Evolutionary conservation across 805 yeast genomes (phyloP), one percentile per base, ranked within the genome.

Genomic region (Starmerella bacillaris): DNA sequence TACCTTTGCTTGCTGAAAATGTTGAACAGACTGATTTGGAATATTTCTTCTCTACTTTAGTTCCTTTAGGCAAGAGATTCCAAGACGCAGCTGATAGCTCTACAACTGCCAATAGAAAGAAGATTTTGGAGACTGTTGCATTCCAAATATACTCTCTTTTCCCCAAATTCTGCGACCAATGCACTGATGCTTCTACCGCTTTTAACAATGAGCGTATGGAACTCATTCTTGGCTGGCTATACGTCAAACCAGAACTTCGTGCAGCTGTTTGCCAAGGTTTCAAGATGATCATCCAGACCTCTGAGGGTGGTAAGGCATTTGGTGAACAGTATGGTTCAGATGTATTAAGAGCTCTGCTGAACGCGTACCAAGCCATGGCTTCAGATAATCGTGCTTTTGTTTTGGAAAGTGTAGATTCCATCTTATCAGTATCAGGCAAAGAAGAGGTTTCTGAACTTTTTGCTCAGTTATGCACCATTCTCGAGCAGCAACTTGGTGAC

Each of bases 71-170:
- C n/a, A 51, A 51, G 20, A 39, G 47, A 18, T 47, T 61, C 27
- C 48, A 44, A 18, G 42, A 42, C 30, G 46, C 49, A 4, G 47
- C 47, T 4, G 48, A 49, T 22, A 37, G 41, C 11, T 40, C 44
- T 27, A 37, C 43, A 9, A 39, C 42, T 21, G 70, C 84, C 2
- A 64, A 78, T 40, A 78, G 80, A 52, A 55, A 60, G 38, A 89
- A 82, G 57, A 71, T 89, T 35, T 78, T 79, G 51, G 68, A 72
- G 47, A 86, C 98, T 2, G 70, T 89, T 30, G 63, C 79, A 28
- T 93, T 79, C 51, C 99, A 89, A 63, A 65, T 84, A 22, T 83
- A 95, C 95, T 73, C 92, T 1, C 62, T 84, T 43, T 62, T 89
- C 42, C 94, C 96, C 14, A 77, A 74, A 46, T 89, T 83, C 56